phyloP scores from a whole-genome alignment of 2,329 filamentous ascomycete species.

The Pseudopithomyces maydicus region DNA sequence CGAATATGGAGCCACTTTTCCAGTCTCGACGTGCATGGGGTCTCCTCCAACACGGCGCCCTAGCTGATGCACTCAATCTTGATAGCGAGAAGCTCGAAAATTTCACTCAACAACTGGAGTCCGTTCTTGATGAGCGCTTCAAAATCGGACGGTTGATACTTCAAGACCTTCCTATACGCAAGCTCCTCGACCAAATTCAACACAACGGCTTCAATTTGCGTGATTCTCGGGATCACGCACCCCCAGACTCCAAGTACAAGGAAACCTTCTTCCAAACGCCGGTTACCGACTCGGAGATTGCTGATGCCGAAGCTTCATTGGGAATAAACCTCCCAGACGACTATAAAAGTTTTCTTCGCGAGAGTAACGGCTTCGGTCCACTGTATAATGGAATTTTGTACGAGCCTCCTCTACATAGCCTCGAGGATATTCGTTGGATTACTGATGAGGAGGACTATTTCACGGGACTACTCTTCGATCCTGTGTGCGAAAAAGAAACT shows the following conservation, averaged over 20 bases:
- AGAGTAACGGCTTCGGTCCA: conserved; percentile 9
- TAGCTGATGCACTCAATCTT: conserved; percentile 9
- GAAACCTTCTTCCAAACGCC: conserved; percentile 12
- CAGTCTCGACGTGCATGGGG: conserved; percentile 15
- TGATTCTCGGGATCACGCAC: neutral
- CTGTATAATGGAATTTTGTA: conserved; percentile 8
- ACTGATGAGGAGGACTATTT: conserved; percentile 12
- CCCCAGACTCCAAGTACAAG: neutral
- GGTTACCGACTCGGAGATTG: conserved; percentile 3
- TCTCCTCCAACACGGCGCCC: conserved; percentile 13
- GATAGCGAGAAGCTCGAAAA: conserved; percentile 5
- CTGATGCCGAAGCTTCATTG: neutral
- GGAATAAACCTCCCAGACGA: conserved; percentile 3
- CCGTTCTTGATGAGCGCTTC: conserved; percentile 11
- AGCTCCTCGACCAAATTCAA: conserved; percentile 11
- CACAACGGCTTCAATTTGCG: conserved; percentile 13
- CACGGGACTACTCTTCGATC: conserved; percentile 2
- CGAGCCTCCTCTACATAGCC: conserved; percentile 10
- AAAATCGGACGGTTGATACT: neutral
- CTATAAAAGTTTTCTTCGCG: conserved; percentile 5
- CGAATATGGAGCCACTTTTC: conserved; percentile 8
- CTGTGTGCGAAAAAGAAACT: neutral
- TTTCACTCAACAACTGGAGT: conserved; percentile 9
- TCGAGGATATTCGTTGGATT: conserved; percentile 5
- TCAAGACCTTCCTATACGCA: neutral